Evolutionary conservation across 73 alveolate species (phyloP), one percentile per base, ranked within the genome.

Genomic region (Paramecium octaurelia): DNA sequence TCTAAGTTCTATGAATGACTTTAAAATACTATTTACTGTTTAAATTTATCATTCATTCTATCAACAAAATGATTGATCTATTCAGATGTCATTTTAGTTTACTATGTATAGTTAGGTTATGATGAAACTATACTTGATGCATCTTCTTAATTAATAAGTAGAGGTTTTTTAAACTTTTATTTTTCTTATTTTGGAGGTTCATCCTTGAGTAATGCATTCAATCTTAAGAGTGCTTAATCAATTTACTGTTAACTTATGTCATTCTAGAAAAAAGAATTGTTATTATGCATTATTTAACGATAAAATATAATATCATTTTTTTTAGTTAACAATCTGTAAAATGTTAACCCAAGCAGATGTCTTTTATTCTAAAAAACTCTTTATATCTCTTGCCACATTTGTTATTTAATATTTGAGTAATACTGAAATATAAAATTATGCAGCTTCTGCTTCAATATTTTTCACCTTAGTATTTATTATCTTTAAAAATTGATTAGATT

Each of bases 21-120:
- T 64, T 64, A 64, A 64, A 64, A 64, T 64, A 64, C 84, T 64
- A 64, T 64, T 64, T 64, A 64, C 84, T 64, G 84, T 34, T 64
- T 27, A 64, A 23, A 64, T 64, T 64, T 64, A 64, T 64, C 84
- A 34, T 64, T 31, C 84, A 64, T 64, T 34, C 84, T 64, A 31
- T 34, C 84, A 64, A 64, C 84, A 27, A 64, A 64, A 31, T 64
- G 46, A 64, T 64, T 64, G 50, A 64, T 34, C 27, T 64, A 64
- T 64, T 64, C 42, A 31, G 84, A 31, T 64, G 84, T 64, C 46
- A 64, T 31, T 64, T 64, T 64, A 64, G 42, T 64, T 64, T 64
- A 27, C 9, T 27, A 31, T 14, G 42, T 64, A 34, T 64, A 27
- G 46, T 34, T 64, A 31, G 84, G 84, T 34, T 64, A 64, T 34